A percentile compares a stretch with the other conserved stretches of the same genome.
phyloP scores from a whole-genome alignment of 129 eudicot species.

The Solidago caesia region DNA sequence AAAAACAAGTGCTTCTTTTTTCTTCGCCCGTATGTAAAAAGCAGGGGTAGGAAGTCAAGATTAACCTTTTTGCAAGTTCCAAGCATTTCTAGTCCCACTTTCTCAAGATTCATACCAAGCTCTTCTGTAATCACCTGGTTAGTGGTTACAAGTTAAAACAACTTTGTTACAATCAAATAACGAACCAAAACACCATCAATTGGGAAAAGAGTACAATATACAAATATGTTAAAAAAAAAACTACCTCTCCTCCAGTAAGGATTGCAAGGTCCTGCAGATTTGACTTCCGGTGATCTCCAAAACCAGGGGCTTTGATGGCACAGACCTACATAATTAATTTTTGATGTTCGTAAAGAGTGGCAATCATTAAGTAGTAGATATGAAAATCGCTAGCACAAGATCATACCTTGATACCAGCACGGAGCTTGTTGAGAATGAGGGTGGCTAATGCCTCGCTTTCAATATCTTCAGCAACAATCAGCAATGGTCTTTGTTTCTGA shows the following conservation, averaged over 20 bases:
- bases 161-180: background rate
- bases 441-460: background rate
- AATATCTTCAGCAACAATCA: constrained; percentile 27
- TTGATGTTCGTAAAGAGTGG: background rate
- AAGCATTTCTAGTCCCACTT: constrained; percentile 39
- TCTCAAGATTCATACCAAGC: constrained; percentile 46
- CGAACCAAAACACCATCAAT: background rate
- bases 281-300: constrained; percentile 53
- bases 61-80: constrained; percentile 55
- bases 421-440: constrained; percentile 35
- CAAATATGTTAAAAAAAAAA: background rate
- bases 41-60: background rate
- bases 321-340: constrained; percentile 24
- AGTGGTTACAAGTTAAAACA: constrained; percentile 18
- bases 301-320: constrained; percentile 59
- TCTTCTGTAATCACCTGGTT: constrained; percentile 45
- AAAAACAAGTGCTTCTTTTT: background rate
- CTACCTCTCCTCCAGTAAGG: constrained; percentile 53
- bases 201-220: background rate
- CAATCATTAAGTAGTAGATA: background rate
- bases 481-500: constrained; percentile 47
- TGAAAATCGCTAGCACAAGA: background rate
- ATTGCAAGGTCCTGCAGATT: constrained; percentile 46
- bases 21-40: background rate
- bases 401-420: constrained; percentile 56